Conservation (phyloP, 495 filamentous ascomycete genomes). For the Gamarada debralockiae region DNA sequence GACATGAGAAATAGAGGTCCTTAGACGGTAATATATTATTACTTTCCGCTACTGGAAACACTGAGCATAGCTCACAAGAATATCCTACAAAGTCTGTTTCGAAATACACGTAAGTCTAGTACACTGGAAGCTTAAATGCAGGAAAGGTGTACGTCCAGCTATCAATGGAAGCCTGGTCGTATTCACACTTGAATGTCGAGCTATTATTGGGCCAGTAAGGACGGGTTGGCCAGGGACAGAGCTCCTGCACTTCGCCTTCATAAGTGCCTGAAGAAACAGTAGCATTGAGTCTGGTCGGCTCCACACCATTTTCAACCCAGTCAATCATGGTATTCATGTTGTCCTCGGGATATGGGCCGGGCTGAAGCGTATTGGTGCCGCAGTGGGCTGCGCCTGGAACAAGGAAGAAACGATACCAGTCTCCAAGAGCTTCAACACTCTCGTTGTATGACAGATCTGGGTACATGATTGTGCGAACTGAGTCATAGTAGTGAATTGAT, state of each 20-base stretch:
- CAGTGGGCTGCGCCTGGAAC: slow-evolving; percentile 52
- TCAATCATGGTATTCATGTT: slow-evolving; percentile 43
- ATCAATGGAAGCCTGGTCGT: slow-evolving; percentile 37
- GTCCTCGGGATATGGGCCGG: slow-evolving; percentile 41
- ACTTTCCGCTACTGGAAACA: too few relatives aligned
- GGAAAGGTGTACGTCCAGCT: slow-evolving; percentile 36
- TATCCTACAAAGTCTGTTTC: too few relatives aligned
- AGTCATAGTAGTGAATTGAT: slow-evolving; percentile 44
- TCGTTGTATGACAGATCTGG: slow-evolving; percentile 29
- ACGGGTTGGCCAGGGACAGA: slow-evolving; percentile 45
- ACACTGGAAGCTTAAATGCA: slow-evolving; percentile 23
- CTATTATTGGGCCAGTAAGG: slow-evolving; percentile 36
- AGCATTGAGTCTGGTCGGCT: slow-evolving; percentile 38
- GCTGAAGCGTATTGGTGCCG: slow-evolving; percentile 33
- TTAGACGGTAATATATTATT: too few relatives aligned
- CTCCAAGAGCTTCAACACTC: slow-evolving; percentile 34
- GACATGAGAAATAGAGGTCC: too few relatives aligned
- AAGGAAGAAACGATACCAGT: slow-evolving; percentile 50
- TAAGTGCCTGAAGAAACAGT: slow-evolving; percentile 33
- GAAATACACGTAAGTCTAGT: too few relatives aligned
- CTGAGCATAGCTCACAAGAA: too few relatives aligned
- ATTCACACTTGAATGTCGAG: slow-evolving; percentile 37
- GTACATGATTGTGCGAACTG: slow-evolving; percentile 48
- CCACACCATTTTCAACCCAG: slow-evolving; percentile 46
- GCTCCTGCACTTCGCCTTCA: slow-evolving; percentile 34